Evolutionary conservation across 2,329 filamentous ascomycete species (phyloP), one percentile per base, ranked within the genome.

Genomic region (Immersiporthe knoxdaviesiana): DNA sequence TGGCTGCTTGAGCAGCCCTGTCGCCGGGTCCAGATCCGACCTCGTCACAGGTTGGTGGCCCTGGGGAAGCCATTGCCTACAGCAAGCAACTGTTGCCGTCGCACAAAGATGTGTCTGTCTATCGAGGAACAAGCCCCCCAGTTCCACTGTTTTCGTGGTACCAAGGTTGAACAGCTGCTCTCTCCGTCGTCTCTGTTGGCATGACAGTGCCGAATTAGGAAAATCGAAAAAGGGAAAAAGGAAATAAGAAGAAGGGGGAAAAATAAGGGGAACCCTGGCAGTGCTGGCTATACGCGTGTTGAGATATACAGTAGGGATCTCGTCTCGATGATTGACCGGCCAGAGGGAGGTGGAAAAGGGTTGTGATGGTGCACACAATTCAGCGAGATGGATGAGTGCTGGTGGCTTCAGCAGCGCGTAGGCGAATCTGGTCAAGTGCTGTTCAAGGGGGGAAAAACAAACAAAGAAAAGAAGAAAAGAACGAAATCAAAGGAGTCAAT

Each of bases 31-130:
- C 61, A 64, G 63, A 59, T 52, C 50, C 64, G 58, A 63, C 14
- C 14, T 63, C 64, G 60, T 69, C 68, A 63, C 66, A 69, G 47
- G 62, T 59, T 32, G 32, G 32, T 37, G 56, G 52, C 52, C 24
- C 52, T n/a, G 68, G 61, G 24, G 64, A 67, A 67, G 68, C 64
- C 68, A 69, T 69, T 59, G 64, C 68, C 39, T 35, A 65, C 50
- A 44, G 37, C 44, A 47, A 44, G 37, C 44, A 47, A 21, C n/a
- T 4, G 8, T 59, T 59, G 56, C 18, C n/a, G 56, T 59, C 56
- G 32, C 30, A 37, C 56, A 47, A 56, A 59, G 50, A 47, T 67
- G 39, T 30, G 12, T 56, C 24, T 56, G 35, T 37, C 56, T 18
- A 59, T 16, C 18, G 27, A 47, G 44, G 8, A 6, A 18, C 16